Base-by-base conservation (phyloP, 257 asterid genomes). In the Plantago elongata region DNA sequence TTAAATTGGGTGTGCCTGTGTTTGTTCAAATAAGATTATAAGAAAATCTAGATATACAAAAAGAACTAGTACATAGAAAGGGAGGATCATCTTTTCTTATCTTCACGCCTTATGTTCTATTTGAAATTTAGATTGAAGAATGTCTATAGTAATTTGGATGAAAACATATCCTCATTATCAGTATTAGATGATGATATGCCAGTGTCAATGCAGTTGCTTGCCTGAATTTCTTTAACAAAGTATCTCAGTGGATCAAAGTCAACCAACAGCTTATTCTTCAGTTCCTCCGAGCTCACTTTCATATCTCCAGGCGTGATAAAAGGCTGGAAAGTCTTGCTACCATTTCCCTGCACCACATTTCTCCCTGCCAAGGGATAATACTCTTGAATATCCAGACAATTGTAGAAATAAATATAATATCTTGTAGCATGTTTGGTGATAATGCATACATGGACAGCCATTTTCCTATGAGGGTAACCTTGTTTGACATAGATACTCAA, bases 191-290 rank as follows among this genome's bases (percentile, higher is more conserved):
- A 34, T 34, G 40, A 34, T 34, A 34, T 34, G 8, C 40, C 40
- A 34, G 40, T 34, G 4, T 34, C 40, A 34, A 3, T 54, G 4
- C 47, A 14, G 3, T 51, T 30, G 75, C 94, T 80, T 80, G 67
- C 99, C 99, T 93, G 85, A 29, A 93, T 75, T 50, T 89, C 94
- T 9, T 69, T 40, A 61, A 87, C 70, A 47, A 78, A 85, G 79
- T 75, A 82, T 75, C 70, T 85, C 13, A 84, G 76, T 27, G 97
- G 97, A 71, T 93, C 95, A 46, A 89, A 93, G 76, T 87, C 78
- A 70, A 93, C 96, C 99, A 93, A 87, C 75, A 93, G 70, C 76
- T 87, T 87, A 61, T 65, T 72, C 69, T 78, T 80, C 68, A 75
- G 69, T 65, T 79, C 93, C 65, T 82, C 84, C 42, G 54, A 56